Evolutionary conservation across 2,329 filamentous ascomycete species (phyloP).

Genomic region (Emericellopsis atlantica): DNA sequence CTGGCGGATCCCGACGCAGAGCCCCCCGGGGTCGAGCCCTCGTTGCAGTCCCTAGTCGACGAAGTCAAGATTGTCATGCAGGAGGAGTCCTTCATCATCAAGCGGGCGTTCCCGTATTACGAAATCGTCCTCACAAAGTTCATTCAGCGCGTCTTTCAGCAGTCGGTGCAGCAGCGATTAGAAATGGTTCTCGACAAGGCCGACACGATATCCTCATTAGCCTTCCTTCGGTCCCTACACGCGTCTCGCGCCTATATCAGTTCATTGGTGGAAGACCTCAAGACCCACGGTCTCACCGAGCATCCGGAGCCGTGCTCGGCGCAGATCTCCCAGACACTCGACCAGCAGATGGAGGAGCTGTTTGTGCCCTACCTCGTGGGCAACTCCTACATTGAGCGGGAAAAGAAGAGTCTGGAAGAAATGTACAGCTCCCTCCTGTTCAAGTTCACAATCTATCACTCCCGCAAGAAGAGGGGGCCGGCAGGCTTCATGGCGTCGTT

Average conservation of each 20-base stretch:
- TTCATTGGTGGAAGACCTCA: conserved; percentile 79
- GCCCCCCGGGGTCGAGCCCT: conserved; percentile 81
- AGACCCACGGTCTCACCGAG: conserved; percentile 87
- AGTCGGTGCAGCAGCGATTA: conserved; percentile 90
- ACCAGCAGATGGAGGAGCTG: conserved; percentile 65
- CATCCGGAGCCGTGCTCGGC: conserved; percentile 85
- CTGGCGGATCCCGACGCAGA: conserved; percentile 91
- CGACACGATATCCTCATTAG: conserved; percentile 77
- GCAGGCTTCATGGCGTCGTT: conserved; percentile 88
- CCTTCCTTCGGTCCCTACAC: conserved; percentile 83
- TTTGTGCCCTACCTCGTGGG: conserved; percentile 60
- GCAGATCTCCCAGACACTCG: conserved; percentile 65
- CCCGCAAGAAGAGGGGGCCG: conserved; percentile 72
- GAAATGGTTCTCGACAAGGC: conserved; percentile 96
- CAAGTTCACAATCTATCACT: conserved; percentile 95
- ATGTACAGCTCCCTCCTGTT: conserved; percentile 85
- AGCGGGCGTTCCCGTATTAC: conserved; percentile 89
- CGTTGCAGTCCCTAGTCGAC: conserved; percentile 80
- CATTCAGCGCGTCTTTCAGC: conserved; percentile 90
- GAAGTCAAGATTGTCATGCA: conserved; percentile 94
- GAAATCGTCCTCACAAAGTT: conserved; percentile 91
- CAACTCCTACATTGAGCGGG: conserved; percentile 58
- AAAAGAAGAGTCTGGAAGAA: conserved; percentile 60
- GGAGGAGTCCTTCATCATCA: conserved; percentile 94
- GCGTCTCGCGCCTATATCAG: conserved; percentile 84